These are phyloP conservation scores for Fulvia fulva DNA, from an alignment of 2,329 filamentous ascomycete species.

Conservation along the genomic window DNA sequence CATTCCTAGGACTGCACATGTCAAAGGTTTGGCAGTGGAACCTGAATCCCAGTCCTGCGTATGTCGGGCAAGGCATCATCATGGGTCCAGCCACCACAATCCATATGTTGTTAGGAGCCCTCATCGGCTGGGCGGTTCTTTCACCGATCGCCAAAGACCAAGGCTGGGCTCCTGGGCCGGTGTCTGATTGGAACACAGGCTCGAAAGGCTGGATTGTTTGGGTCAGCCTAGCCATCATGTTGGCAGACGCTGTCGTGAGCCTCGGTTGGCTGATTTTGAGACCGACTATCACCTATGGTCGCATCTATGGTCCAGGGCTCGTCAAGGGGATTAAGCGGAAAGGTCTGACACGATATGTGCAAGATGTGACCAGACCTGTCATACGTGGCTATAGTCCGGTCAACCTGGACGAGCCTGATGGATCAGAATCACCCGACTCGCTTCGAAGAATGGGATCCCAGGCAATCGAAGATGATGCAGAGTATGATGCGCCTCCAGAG, in stretches of 20 bases:
- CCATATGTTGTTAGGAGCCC: constrained; percentile 88
- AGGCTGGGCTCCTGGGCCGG: constrained; percentile 85
- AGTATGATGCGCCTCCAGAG: constrained; percentile 76
- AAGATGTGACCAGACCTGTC: constrained; percentile 31
- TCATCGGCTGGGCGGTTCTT: constrained; percentile 85
- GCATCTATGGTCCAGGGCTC: constrained; percentile 36
- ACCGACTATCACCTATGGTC: constrained; percentile 53
- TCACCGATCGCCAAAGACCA: constrained; percentile 81
- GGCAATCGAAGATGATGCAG: constrained; percentile 32
- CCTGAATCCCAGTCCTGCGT: constrained; percentile 92
- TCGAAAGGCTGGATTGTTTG: constrained; percentile 99
- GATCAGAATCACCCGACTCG: neutral
- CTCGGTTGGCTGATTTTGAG: constrained; percentile 71
- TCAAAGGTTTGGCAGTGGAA: constrained; percentile 89
- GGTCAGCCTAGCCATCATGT: constrained; percentile 93
- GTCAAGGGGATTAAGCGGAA: constrained; percentile 26
- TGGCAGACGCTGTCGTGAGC: constrained; percentile 86
- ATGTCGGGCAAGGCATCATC: constrained; percentile 95
- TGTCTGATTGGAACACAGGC: constrained; percentile 83
- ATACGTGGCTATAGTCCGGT: constrained; percentile 41
- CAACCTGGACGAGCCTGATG: constrained; percentile 21
- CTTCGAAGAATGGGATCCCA: constrained; percentile 6
- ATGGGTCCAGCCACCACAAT: constrained; percentile 95
- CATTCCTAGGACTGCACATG: constrained; percentile 72
- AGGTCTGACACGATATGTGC: constrained; percentile 31